Base-by-base conservation (phyloP, 352 stramenopile species). In the Plasmopara viticola region DNA sequence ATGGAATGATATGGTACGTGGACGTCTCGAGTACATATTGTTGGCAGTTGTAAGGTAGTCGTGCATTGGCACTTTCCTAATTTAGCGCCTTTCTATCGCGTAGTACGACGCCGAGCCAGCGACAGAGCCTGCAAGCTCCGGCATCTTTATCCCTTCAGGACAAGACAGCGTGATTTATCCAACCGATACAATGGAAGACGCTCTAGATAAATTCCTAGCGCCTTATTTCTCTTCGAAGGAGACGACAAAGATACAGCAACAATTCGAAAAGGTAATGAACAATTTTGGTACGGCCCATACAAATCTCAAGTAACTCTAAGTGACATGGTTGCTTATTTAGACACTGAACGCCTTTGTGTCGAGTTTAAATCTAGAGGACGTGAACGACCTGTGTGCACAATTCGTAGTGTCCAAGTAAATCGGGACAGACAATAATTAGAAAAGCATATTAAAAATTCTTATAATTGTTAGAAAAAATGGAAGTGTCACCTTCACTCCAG, bases 381-480 rank as follows among this genome's bases (percentile, higher is more conserved):
- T 87, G 18, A 66, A 89, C 54, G 78, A 89, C 48, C 61, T 89
- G 15, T 87, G 78, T 43, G 76, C 72, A 33, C 75, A 89, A 59
- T 85, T 89, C 50, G 67, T 83, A 0, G 12, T 39, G 48, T 53
- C 64, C 7, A 57, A 62, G 57, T 71, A 57, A 48, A 42, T 31
- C 38, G n/a, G 40, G 51, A 40, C 20, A 48, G 37, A 13, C 17
- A n/a, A 28, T 20, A 6, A 29, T 17, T 61, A 3, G 35, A 44
- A 44, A 42, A 51, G 17, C 44, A 46, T 42, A 48, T 29, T 35
- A 49, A 63, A 54, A 41, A 3, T n/a, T 25, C 20, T 25, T 25
- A 25, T 25, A 1, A 25, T 25, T 3, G n/a, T 3, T 25, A 25
- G 3, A 25, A 25, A 25, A 3, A 25, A 25, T 25, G 3, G 1